A percentile compares a stretch with the other conserved stretches of the same genome.
These are phyloP conservation scores for Pseudocercospora ulei DNA, from an alignment of 2,329 filamentous ascomycete genomes.

Conservation along the genomic window DNA sequence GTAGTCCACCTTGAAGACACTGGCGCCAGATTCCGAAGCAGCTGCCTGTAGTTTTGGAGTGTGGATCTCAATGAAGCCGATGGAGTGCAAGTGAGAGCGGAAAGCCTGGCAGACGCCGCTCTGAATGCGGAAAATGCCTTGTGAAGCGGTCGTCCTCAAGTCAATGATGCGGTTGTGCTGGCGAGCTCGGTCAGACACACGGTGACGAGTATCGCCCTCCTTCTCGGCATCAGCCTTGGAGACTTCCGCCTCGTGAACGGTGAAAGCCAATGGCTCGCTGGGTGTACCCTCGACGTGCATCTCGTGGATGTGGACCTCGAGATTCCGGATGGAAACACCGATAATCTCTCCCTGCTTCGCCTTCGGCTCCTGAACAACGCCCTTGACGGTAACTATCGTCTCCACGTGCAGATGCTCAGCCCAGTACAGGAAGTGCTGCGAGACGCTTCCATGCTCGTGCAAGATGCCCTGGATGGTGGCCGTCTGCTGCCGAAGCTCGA, in stretches of 20 bases:
- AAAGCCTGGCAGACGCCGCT: slow-evolving; percentile 72
- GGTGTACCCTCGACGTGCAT: slow-evolving; percentile 54
- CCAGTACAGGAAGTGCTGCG: slow-evolving; percentile 73
- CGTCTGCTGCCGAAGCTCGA: slow-evolving; percentile 76
- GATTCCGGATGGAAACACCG: slow-evolving; percentile 62
- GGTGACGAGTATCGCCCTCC: slow-evolving; percentile 49
- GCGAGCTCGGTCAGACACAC: slow-evolving; percentile 63
- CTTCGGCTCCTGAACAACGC: slow-evolving; percentile 61
- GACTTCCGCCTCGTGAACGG: slow-evolving; percentile 60
- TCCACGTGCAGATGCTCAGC: slow-evolving; percentile 72
- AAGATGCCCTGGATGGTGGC: slow-evolving; percentile 78
- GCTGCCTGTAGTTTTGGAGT: slow-evolving; percentile 84
- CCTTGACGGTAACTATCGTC: slow-evolving; percentile 66
- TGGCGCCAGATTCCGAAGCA: slow-evolving; percentile 81
- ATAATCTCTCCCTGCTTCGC: slow-evolving; percentile 57
- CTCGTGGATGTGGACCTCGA: slow-evolving; percentile 63
- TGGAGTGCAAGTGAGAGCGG: slow-evolving; percentile 61
- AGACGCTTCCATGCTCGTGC: slow-evolving; percentile 52
- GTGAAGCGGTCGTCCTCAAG: slow-evolving; percentile 73
- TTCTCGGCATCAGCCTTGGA: slow-evolving; percentile 48
- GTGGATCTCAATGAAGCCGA: slow-evolving; percentile 84
- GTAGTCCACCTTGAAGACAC: slow-evolving; percentile 86
- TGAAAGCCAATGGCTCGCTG: slow-evolving; percentile 56
- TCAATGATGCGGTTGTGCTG: slow-evolving; percentile 72
- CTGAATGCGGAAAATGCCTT: slow-evolving; percentile 79